phyloP scores from a whole-genome alignment of 2,329 filamentous ascomycete genomes.

The Microsporum audouinii region DNA sequence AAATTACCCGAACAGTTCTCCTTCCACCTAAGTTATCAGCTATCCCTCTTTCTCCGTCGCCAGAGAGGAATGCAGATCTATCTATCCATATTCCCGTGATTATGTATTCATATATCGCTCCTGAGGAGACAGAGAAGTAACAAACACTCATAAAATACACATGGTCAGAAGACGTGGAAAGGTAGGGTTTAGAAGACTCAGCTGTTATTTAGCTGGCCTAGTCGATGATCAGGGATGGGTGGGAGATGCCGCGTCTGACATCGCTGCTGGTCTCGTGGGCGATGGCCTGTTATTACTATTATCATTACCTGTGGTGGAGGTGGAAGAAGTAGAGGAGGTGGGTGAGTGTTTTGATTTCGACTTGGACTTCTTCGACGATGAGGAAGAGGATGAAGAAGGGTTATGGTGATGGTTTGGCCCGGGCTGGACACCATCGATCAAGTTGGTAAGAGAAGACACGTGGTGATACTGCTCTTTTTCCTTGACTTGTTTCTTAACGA shows the following conservation, averaged over 20 bases:
- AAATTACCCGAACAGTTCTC: background rate
- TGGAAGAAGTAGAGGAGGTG: slow-evolving; percentile 14
- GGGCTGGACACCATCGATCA: slow-evolving; percentile 5
- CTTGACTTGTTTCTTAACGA: slow-evolving; percentile 23
- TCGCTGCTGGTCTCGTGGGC: background rate
- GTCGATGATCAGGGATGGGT: background rate
- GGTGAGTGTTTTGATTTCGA: slow-evolving; percentile 5
- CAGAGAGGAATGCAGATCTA: background rate
- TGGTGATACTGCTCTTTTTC: slow-evolving; percentile 13
- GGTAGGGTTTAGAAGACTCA: background rate
- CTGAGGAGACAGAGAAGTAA: background rate
- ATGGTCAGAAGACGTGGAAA: background rate
- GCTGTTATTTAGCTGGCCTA: background rate
- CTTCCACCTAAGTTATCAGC: background rate
- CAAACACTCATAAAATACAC: background rate
- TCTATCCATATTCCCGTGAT: background rate
- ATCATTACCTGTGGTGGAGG: slow-evolving; percentile 17
- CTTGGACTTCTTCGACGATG: background rate
- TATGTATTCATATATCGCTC: background rate
- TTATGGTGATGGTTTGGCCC: background rate
- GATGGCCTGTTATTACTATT: slow-evolving; percentile 1
- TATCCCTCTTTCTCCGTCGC: background rate
- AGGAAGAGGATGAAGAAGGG: background rate
- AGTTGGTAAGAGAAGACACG: slow-evolving; percentile 12
- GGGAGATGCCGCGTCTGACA: background rate